Base-by-base conservation (phyloP, 345 rosid genomes). In the Euclidium syriacum region DNA sequence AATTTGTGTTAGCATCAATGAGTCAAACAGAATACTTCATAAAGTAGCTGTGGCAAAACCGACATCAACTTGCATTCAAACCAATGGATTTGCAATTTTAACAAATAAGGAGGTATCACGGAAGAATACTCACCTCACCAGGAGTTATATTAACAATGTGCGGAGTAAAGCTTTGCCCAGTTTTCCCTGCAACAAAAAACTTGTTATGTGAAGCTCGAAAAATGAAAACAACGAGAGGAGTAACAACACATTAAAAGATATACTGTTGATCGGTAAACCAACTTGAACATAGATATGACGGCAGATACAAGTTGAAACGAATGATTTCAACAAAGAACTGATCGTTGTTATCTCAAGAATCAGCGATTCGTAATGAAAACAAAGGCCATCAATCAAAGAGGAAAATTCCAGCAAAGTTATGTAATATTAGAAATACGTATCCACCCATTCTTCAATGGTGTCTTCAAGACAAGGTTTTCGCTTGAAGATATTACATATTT, bases 161-260 rank as follows among this genome's bases (percentile, higher is more conserved):
- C 3, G 95, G 89, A 33, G 80, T 82, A 78, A 92, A 87, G 52
- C 88, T 84, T 42, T 82, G 87, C 59, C 96, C 94, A 1, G 79
- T 73, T 59, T 74, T 79, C 58, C 91, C 95, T 88, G 81, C 70
- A 83, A 7, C 52, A 34, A 25, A 18, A 52, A 3, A n/a, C 9
- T 3, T 7, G 1, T 34, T 7, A 68, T 26, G 3, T 33, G 39
- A 54, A 30, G 43, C 41, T 40, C 51, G n/a, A 10, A 20, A 10
- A 38, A 40, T 25, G 16, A 11, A 5, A 26, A 15, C 9, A 5
- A 20, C 1, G 18, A 62, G 6, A 62, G 2, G 29, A 36, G 12
- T 12, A 17, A n/a, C 4, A 18, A 2, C 2, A 52, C 24, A 41
- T 27, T 1, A 27, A 11, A 52, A 30, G 15, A 23, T 51, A 41